Base-by-base conservation (phyloP, 805 yeast genomes). In the Candida anglica region DNA sequence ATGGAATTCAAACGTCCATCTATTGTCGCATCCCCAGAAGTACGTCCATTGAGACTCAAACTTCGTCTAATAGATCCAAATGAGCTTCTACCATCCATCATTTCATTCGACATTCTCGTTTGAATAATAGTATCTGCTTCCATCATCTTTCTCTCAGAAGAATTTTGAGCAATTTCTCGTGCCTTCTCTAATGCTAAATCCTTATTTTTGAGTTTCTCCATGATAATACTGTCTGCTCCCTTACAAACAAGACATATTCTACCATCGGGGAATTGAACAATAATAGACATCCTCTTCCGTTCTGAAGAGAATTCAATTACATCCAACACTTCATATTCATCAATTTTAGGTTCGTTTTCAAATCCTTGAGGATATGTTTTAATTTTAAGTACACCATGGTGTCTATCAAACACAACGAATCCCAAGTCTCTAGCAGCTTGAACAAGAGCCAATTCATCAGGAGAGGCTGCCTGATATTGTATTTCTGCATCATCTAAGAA, bases 341-440 rank as follows among this genome's bases (percentile, higher is more conserved):
- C 95, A 27, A 71, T 66, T 6, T 65, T 68, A 1, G 95, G 82
- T 1, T 69, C 75, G 3, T 55, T 49, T 5, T 79, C 84, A 52
- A 86, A 78, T 0, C 98, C 97, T 34, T 79, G 48, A 0, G 98
- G 97, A 53, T 82, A 93, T 0, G 87, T 75, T 45, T 89, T 80
- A 15, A 93, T 60, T 0, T 81, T 73, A 29, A 93, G 54, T 1
- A 62, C 56, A 38, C 73, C 74, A 29, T 76, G 77, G 39, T 76
- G 76, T 35, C 84, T 75, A 38, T 86, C 87, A 37, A 66, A 71
- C 6, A 89, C 84, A n/a, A 89, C 79, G 55, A 70, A 93, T 0
- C 99, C 99, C 69, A 93, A 70, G 52, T 93, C 98, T 45, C 96
- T 72, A 0, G 98, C 98, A 1, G 98, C 98, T 29, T 82, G 77